Percentiles rank a stretch among this genome's conserved stretches.
Evolutionary conservation across 352 stramenopile species (phyloP).

Genomic region (Globisporangium megalacanthum): DNA sequence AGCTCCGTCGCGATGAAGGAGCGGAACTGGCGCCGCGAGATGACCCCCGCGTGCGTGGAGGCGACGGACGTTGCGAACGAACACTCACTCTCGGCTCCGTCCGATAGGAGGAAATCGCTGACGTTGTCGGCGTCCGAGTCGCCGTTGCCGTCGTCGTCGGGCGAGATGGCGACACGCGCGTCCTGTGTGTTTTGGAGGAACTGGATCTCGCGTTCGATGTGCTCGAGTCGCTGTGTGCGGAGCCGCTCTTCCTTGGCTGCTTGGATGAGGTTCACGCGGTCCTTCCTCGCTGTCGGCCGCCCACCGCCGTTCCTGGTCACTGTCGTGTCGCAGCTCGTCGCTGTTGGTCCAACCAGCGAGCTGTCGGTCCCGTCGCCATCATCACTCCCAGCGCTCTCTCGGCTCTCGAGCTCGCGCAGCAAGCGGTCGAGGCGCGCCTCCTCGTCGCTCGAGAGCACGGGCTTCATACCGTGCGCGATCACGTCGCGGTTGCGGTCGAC

Average conservation of each 20-base stretch:
- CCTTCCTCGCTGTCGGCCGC: too few relatives aligned
- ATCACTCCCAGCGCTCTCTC: constrained; percentile 1
- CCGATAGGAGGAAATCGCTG: constrained; percentile 7
- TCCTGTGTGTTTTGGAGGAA: constrained; percentile 33
- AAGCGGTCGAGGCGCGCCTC: constrained; percentile 34
- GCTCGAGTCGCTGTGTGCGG: constrained; percentile 35
- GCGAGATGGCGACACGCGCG: constrained; percentile 37
- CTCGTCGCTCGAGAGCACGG: constrained; percentile 53
- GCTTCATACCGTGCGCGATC: constrained; percentile 40
- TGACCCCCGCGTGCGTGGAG: constrained; percentile 46
- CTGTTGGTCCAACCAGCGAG: neutral
- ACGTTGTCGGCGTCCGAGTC: constrained; percentile 1
- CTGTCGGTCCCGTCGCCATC: constrained; percentile 19
- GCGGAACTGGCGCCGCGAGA: constrained; percentile 50
- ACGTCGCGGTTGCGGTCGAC: constrained; percentile 52
- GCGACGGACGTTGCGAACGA: constrained; percentile 48
- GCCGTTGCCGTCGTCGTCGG: constrained; percentile 19
- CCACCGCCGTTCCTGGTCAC: neutral
- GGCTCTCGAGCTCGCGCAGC: constrained; percentile 14
- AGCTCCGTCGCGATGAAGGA: constrained; percentile 41
- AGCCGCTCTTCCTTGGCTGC: constrained; percentile 37
- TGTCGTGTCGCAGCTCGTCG: constrained; percentile 7
- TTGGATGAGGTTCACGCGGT: constrained; percentile 31
- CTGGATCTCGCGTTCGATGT: constrained; percentile 50
- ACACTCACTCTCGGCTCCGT: constrained; percentile 20